A percentile compares a stretch with the other conserved stretches of the same genome.
Evolutionary conservation across 352 stramenopile species (phyloP).

Genomic region (Blastocystis sp.): DNA sequence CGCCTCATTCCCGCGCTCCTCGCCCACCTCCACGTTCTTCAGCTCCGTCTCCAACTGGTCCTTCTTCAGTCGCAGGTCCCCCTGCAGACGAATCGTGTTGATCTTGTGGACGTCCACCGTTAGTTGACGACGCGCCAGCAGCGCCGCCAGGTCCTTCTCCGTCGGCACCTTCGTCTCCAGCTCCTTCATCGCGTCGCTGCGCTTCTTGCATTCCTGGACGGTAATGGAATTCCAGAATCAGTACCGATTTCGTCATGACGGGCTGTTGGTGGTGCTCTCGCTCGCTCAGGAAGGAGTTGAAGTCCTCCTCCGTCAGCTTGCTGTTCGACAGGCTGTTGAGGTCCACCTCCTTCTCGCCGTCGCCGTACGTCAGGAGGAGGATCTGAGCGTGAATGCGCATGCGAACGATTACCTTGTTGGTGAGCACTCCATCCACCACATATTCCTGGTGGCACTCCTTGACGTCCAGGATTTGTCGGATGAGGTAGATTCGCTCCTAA

Average conservation of each 20-base stretch:
- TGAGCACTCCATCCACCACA: constrained; percentile 1
- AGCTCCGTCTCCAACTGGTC: constrained; percentile 61
- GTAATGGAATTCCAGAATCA: not conserved
- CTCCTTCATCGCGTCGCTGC: constrained; percentile 36
- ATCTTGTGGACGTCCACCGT: constrained; percentile 40
- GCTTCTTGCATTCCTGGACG: constrained; percentile 64
- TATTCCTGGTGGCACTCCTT: constrained; percentile 54
- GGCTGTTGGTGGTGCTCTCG: constrained; percentile 38
- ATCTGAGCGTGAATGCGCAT: constrained; percentile 8
- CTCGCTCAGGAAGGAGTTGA: constrained; percentile 33
- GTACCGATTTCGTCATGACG: constrained; percentile 55
- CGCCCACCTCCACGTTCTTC: not conserved
- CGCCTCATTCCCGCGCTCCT: not conserved
- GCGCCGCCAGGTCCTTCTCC: constrained; percentile 35
- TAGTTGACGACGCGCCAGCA: constrained; percentile 31
- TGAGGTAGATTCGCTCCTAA: constrained; percentile 30
- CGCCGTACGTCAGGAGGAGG: constrained; percentile 47
- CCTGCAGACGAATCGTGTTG: constrained; percentile 49
- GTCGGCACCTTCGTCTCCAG: constrained; percentile 65
- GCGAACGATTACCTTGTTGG: constrained; percentile 1
- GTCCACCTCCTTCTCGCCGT: constrained; percentile 43
- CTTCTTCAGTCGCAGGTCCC: constrained; percentile 55
- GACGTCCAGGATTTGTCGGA: constrained; percentile 40
- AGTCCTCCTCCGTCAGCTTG: constrained; percentile 39
- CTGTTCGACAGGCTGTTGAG: constrained; percentile 44